Evolutionary conservation across 257 asterid species (phyloP), one percentile per base, ranked within the genome.

Genomic region (Leonotis leonurus): DNA sequence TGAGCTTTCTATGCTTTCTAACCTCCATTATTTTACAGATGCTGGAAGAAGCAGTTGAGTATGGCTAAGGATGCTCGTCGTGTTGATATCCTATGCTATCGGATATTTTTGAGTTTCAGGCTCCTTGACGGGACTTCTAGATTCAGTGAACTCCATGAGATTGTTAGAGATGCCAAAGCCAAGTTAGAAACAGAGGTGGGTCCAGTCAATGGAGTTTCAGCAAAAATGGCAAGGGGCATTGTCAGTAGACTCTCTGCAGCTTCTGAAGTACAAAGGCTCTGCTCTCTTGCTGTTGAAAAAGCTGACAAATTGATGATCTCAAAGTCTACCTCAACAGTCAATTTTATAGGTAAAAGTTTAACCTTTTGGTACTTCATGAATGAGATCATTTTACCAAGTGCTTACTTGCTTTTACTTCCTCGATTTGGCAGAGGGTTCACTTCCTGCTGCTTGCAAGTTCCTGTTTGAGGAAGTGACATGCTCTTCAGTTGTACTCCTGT

Each of bases 181-280:
- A 81, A 81, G 76, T 78, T 88, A 73, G 98, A 91, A 76, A 84
- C 79, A 8, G 98, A 88, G 77, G 89, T 87, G 36, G 97, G 97
- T 46, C 93, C 96, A 20, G 67, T 85, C 17, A 70, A 82, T 79
- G 97, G 97, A 48, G 93, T 78, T 70, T 85, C 95, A 39, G 85
- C 94, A 43, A 85, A 77, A 79, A 84, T 89, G 95, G 97, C 83
- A 11, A 75, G 97, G 41, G 97, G 97, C 14, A 89, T 89, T 67
- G 97, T 84, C 37, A 84, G 94, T 71, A 77, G 97, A 58, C 97
- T 89, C 71, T 73, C 95, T 69, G 78, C 76, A 69, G 87, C 97
- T 55, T 83, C 71, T 65, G 88, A 84, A 64, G 84, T 87, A 56
- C 94, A 84, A 80, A 73, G 73, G 29, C 84, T 87, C 50, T 87